phyloP scores from a whole-genome alignment of 495 filamentous ascomycete species.

The Penicillium subrubescens region DNA sequence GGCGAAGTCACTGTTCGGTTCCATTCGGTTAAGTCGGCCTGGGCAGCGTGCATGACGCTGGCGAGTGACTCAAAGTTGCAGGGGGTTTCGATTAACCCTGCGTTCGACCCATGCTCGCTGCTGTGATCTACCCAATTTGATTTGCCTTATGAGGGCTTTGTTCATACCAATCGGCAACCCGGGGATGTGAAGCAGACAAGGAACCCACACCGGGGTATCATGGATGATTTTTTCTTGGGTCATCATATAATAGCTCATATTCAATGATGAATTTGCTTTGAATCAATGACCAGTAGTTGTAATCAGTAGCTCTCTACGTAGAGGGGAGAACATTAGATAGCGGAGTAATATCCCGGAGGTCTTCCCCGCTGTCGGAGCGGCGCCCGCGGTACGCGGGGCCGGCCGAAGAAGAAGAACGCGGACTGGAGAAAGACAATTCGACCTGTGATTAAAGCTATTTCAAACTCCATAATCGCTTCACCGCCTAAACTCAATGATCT shows the following conservation, averaged over 20 bases:
- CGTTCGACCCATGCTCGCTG: constrained; percentile 1
- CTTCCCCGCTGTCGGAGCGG: neutral
- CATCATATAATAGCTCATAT: neutral
- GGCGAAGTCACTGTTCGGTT: constrained; percentile 29
- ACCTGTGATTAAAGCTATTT: too few species aligned
- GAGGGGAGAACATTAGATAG: neutral
- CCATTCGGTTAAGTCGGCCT: constrained; percentile 33
- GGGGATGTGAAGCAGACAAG: neutral
- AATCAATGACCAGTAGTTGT: neutral
- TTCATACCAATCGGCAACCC: neutral
- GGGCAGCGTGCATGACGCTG: constrained; percentile 20
- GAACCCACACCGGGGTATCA: neutral
- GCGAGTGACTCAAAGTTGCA: neutral
- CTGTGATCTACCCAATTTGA: neutral
- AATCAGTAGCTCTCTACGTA: neutral
- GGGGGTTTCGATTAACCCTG: neutral
- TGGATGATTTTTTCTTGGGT: neutral
- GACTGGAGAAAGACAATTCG: too few species aligned
- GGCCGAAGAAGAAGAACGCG: neutral
- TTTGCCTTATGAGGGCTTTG: constrained; percentile 1
- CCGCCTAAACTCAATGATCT: too few species aligned
- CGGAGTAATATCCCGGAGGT: neutral
- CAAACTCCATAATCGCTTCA: too few species aligned
- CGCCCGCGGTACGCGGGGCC: neutral
- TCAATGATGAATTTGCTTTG: neutral